These are phyloP conservation scores for Leishmania tropica DNA, from an alignment of 208 protist genomes.

Conservation along the genomic window DNA sequence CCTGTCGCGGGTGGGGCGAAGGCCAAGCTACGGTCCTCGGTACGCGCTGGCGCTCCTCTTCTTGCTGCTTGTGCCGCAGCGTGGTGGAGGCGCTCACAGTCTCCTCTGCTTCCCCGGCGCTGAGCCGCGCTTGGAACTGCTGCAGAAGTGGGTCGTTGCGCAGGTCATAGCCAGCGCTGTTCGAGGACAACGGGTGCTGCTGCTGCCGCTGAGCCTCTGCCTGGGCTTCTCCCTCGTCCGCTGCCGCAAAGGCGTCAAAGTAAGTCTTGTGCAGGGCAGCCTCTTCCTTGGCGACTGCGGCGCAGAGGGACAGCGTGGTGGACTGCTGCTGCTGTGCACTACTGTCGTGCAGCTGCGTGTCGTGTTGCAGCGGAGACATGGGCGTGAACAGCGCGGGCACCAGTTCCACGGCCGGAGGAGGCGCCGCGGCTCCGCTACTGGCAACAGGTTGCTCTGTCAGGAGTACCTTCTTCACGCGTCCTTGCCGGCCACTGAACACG, in stretches of 20 bases:
- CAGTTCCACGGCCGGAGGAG: conserved; percentile 29
- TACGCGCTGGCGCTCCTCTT: conserved; percentile 15
- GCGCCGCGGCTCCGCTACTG: not conserved
- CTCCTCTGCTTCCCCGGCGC: not conserved
- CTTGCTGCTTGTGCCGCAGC: conserved; percentile 17
- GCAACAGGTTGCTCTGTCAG: conserved; percentile 16
- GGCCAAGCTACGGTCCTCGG: conserved; percentile 15
- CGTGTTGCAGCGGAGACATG: not conserved
- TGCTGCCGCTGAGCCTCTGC: not conserved
- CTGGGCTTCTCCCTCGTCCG: not conserved
- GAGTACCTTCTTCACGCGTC: conserved; percentile 21
- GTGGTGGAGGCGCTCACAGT: conserved; percentile 15
- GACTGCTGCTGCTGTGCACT: not conserved
- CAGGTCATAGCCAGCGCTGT: not conserved
- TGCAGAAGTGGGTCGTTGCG: conserved; percentile 14
- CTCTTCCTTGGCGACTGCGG: conserved; percentile 28
- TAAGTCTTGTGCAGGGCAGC: conserved; percentile 32
- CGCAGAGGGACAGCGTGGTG: conserved; percentile 7
- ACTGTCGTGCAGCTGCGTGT: conserved; percentile 1
- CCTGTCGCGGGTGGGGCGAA: conserved; percentile 21
- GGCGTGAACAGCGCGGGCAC: conserved; percentile 5
- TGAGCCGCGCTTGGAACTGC: conserved; percentile 13
- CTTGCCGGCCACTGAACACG: not conserved
- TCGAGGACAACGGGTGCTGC: not conserved
- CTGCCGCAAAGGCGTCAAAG: conserved; percentile 24